phyloP scores from a whole-genome alignment of 768 basidiomycete species.

The Russula virescens region DNA sequence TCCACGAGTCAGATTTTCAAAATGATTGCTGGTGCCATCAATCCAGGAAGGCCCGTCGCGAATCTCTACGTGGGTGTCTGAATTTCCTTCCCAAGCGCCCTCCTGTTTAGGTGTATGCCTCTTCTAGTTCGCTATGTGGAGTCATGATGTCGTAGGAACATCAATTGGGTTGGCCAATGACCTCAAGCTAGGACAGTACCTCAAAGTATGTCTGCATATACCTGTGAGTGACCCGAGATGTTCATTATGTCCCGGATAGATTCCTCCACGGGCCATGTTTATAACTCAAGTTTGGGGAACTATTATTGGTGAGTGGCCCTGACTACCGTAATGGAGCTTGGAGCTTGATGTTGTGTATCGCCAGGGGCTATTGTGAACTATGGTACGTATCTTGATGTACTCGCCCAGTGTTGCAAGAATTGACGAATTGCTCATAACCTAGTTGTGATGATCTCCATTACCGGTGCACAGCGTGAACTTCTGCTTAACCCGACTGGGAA shows the following conservation, averaged over 20 bases:
- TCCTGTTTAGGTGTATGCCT: not conserved
- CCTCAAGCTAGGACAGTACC: constrained; percentile 53
- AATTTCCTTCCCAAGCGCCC: not conserved
- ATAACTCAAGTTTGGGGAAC: constrained; percentile 62
- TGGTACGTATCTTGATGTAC: constrained; percentile 22
- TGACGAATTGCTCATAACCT: not conserved
- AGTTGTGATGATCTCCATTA: constrained; percentile 56
- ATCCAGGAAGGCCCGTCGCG: constrained; percentile 59
- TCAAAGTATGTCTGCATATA: constrained; percentile 14
- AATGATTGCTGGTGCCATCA: constrained; percentile 56
- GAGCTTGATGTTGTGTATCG: not conserved
- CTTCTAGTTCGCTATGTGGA: constrained; percentile 59
- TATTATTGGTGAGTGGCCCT: constrained; percentile 39
- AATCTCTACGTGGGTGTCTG: constrained; percentile 50
- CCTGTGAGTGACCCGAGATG: too few relatives aligned
- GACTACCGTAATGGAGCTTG: not conserved
- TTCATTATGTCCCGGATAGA: constrained; percentile 35
- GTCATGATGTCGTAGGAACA: constrained; percentile 52
- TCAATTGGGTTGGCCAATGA: constrained; percentile 49
- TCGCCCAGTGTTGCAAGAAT: constrained; percentile 25
- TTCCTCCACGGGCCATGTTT: constrained; percentile 64
- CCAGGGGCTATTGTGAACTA: constrained; percentile 35
- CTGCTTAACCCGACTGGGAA: constrained; percentile 48
- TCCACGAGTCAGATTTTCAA: constrained; percentile 58
- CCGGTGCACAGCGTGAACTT: constrained; percentile 48